Conservation (phyloP, 257 asterid genomes). For the Mitragyna speciosa region DNA sequence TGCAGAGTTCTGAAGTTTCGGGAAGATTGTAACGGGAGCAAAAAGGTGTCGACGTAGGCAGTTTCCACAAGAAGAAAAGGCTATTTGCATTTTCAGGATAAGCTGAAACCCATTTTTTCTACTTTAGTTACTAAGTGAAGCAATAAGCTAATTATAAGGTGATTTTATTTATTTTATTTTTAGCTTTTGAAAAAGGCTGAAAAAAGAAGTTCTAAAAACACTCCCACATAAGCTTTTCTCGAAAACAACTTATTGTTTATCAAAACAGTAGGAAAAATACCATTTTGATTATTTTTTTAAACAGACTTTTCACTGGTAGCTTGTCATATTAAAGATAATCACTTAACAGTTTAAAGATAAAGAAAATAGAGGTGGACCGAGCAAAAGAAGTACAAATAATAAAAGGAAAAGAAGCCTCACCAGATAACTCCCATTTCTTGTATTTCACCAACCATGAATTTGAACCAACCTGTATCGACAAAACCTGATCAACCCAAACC, state of each 20-base stretch:
- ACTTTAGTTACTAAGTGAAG: not conserved
- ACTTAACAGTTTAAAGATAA: not conserved
- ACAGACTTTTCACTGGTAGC: not conserved
- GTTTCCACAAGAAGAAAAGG: no score
- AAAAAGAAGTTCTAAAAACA: no score
- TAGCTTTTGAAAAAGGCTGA: not conserved
- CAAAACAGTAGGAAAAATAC: not conserved
- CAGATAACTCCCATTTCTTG: conserved; percentile 90
- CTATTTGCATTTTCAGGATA: not conserved
- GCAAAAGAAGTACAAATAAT: not conserved
- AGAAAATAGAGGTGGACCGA: not conserved
- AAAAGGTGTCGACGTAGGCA: no score
- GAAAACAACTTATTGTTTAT: not conserved
- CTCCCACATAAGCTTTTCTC: not conserved
- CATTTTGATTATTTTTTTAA: not conserved
- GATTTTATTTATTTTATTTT: not conserved
- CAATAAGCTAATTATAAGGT: not conserved
- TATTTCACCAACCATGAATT: conserved; percentile 81
- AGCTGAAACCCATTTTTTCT: not conserved
- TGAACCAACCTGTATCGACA: conserved; percentile 60
- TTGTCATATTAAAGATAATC: not conserved
- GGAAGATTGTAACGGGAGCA: no score
- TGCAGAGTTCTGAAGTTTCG: no score
- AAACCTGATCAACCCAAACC: conserved; percentile 92
- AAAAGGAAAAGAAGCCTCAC: conserved; percentile 40